Evolutionary conservation across 345 rosid species (phyloP).

Genomic region (Acer negundo): DNA sequence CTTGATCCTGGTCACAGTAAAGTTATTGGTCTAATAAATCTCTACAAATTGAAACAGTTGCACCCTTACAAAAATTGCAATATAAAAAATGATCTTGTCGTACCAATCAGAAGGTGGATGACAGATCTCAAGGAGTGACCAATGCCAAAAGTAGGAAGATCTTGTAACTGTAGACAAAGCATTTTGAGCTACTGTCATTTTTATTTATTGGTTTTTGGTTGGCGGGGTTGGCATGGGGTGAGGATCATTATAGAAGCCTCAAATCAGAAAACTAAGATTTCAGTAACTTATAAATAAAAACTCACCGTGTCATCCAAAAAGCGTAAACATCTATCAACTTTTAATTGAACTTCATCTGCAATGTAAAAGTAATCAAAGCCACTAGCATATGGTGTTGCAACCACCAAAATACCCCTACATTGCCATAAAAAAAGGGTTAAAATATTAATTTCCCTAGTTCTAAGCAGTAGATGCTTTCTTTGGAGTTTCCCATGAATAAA

Average conservation of each 20-base stretch:
- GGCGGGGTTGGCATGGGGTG: not conserved
- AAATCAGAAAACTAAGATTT: not conserved
- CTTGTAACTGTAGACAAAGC: constrained; percentile 57
- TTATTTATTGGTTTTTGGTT: not conserved
- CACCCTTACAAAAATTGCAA: constrained; percentile 2
- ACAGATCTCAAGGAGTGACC: constrained; percentile 97
- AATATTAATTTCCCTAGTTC: constrained; percentile 15
- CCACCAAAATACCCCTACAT: constrained; percentile 87
- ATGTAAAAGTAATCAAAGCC: constrained; percentile 93
- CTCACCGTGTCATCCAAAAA: constrained; percentile 76
- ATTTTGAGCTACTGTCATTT: constrained; percentile 9
- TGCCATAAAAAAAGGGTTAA: constrained; percentile 18
- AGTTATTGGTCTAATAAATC: constrained; percentile 27
- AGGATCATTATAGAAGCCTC: not conserved
- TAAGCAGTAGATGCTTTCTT: not conserved
- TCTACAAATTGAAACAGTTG: constrained; percentile 18
- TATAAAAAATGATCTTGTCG: constrained; percentile 13
- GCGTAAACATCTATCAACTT: constrained; percentile 84
- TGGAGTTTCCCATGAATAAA: not conserved
- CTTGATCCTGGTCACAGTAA: constrained; percentile 68
- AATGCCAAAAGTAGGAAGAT: constrained; percentile 90
- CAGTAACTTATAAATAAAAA: constrained; percentile 18
- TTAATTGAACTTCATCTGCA: constrained; percentile 96
- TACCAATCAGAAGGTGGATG: constrained; percentile 97
- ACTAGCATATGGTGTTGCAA: constrained; percentile 96